Evolutionary conservation across 2,329 filamentous ascomycete species (phyloP), one percentile per base, ranked within the genome.

Genomic region (Trichoderma atrobrunneum): DNA sequence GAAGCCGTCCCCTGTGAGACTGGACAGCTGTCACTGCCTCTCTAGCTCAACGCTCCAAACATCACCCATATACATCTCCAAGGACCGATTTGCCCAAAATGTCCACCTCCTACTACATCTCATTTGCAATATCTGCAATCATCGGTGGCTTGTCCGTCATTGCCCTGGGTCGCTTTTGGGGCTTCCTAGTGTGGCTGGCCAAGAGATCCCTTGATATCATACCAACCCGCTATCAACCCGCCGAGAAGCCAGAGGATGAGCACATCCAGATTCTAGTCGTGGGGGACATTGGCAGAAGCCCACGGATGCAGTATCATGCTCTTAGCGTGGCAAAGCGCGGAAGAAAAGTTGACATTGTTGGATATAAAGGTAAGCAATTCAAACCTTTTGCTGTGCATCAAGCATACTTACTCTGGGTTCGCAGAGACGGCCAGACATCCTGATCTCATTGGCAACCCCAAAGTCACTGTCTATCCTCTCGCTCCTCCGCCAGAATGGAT

Each of bases 231-330:
- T 81, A 84, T 72, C 74, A 67, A 12, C 80, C 81, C 5, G 76
- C 82, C 2, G 76, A 76, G 72, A 78, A 78, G 14, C 79, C 79
- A 48, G 76, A 80, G 26, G 80, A 84, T 75, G 82, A 85, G 56
- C 83, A 84, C 73, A 79, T 95, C 57, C 94, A 97, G 81, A 89
- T 99, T 67, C 87, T 99, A 18, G 96, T 99, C 21, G 88, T 99
- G 32, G 96, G 96, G 59, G 96, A 99, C 79, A 95, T 99, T 80
- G 96, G 96, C 51, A 90, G 95, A 60, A 98, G 95, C 80, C 96
- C 96, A 64, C 93, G 96, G 71, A 99, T 99, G 95, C 95, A 98
- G 79, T 98, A 99, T 78, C 96, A 99, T 87, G 95, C 95, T 24
- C 85, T 97, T 76, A 98, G 95, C 80, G 90, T 98, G 78, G 93